Evolutionary conservation across 192 early-diverging fungal species (phyloP).

Genomic region (Chytriomyces hyalinus): DNA sequence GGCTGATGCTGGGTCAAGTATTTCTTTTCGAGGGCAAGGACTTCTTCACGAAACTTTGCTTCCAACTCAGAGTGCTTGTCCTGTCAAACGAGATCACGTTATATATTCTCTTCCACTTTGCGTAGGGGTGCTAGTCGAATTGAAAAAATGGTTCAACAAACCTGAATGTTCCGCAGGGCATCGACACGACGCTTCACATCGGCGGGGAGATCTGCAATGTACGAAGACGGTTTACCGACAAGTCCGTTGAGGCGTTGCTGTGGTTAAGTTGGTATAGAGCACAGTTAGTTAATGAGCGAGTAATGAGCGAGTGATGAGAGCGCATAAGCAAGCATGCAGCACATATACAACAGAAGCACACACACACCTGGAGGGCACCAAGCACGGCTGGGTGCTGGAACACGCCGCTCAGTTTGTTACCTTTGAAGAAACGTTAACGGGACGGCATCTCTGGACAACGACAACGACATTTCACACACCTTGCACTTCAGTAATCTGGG

Average conservation of each 20-base stretch:
- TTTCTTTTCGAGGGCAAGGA: slow-evolving; percentile 95
- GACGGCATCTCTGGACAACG: neutral
- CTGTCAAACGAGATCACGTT: slow-evolving; percentile 19
- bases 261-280: slow-evolving; percentile 31
- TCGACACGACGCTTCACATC: slow-evolving; percentile 85
- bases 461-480: neutral
- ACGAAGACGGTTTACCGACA: slow-evolving; percentile 71
- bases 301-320: neutral
- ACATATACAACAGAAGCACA: slow-evolving; percentile 34
- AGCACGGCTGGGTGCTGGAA: slow-evolving; percentile 50
- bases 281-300: neutral
- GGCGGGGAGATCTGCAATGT: slow-evolving; percentile 60
- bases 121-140: neutral
- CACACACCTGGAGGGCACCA: slow-evolving; percentile 42
- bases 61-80: slow-evolving; percentile 83
- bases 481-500: slow-evolving; percentile 20
- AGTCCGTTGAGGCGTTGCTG: slow-evolving; percentile 80
- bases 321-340: neutral
- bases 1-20: slow-evolving; percentile 86
- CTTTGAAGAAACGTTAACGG: neutral
- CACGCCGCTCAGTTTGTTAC: slow-evolving; percentile 32
- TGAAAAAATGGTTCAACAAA: slow-evolving; percentile 21
- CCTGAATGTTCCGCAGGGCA: slow-evolving; percentile 86
- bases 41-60: slow-evolving; percentile 90
- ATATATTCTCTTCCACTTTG: too few species aligned